These are phyloP conservation scores for Lunularia cruciata DNA, from an alignment of 225 moss, liverwort and hornwort genomes.

Conservation along the genomic window DNA sequence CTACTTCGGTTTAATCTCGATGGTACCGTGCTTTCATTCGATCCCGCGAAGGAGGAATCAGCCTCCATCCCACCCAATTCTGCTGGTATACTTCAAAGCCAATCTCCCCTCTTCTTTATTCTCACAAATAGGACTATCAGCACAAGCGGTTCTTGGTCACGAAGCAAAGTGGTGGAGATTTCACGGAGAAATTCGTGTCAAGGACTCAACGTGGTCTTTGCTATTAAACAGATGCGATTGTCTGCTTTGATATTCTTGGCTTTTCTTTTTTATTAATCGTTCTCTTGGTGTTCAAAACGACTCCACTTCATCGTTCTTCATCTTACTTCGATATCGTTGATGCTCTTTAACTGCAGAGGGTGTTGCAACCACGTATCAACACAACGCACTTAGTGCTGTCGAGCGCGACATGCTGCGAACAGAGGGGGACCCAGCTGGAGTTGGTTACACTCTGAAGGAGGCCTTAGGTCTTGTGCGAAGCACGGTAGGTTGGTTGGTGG, in stretches of 20 bases:
- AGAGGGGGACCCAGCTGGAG: slow-evolving; percentile 86
- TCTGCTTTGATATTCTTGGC: no score
- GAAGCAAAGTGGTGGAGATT: no score
- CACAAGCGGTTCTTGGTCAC: no score
- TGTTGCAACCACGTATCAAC: slow-evolving; percentile 6
- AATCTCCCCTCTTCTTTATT: no score
- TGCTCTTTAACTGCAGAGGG: slow-evolving; percentile 17
- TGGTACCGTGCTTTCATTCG: slow-evolving; percentile 50
- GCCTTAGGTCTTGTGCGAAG: slow-evolving; percentile 80
- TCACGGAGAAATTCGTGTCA: not conserved
- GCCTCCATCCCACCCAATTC: slow-evolving; percentile 1
- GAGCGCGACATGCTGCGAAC: slow-evolving; percentile 89
- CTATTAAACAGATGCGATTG: no score
- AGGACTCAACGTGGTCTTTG: not conserved
- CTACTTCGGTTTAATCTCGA: slow-evolving; percentile 70
- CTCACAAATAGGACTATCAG: no score
- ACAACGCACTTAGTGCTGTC: slow-evolving; percentile 49
- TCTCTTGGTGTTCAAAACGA: not conserved
- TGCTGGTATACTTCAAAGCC: slow-evolving; percentile 24
- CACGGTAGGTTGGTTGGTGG: slow-evolving; percentile 57
- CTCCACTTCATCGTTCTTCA: not conserved
- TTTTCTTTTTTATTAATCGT: not conserved
- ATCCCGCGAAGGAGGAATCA: not conserved
- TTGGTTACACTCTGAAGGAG: slow-evolving; percentile 84
- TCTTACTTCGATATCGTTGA: slow-evolving; percentile 19